These are phyloP conservation scores for Yamadazyma atlantica DNA, from an alignment of 1,139 yeast genomes.

Conservation along the genomic window DNA sequence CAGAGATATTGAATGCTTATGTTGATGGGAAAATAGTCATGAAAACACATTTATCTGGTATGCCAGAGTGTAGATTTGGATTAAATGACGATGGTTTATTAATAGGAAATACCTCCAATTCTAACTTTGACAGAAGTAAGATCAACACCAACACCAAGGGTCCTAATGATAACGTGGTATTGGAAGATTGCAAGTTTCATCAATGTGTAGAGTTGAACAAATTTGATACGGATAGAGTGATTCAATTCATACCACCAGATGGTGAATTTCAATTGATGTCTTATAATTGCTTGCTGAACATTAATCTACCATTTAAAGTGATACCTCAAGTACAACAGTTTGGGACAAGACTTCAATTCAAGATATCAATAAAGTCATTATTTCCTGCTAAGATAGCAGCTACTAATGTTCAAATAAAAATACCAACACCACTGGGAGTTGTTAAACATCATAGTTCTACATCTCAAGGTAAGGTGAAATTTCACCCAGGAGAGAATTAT, in stretches of 20 bases:
- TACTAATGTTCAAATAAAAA: conserved; percentile 58
- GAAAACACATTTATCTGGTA: conserved; percentile 75
- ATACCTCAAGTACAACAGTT: conserved; percentile 58
- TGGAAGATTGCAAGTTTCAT: conserved; percentile 86
- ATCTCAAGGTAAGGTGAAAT: conserved; percentile 68
- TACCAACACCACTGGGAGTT: conserved; percentile 72
- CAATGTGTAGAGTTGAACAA: conserved; percentile 84
- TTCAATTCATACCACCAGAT: conserved; percentile 90
- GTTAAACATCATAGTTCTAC: conserved; percentile 49
- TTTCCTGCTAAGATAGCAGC: conserved; percentile 65
- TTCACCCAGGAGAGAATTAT: conserved; percentile 62
- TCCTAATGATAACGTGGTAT: conserved; percentile 39
- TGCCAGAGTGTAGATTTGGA: conserved; percentile 67
- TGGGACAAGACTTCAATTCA: conserved; percentile 56
- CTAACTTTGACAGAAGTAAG: conserved; percentile 4
- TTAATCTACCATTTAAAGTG: conserved; percentile 71
- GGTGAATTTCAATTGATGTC: conserved; percentile 89
- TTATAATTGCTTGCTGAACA: conserved; percentile 56
- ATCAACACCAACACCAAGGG: conserved; percentile 4
- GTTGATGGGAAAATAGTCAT: conserved; percentile 77
- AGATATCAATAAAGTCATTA: conserved; percentile 59
- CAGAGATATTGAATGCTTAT: conserved; percentile 64
- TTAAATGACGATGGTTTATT: conserved; percentile 46
- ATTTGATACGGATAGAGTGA: conserved; percentile 76
- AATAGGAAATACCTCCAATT: conserved; percentile 11